Evolutionary conservation across 179 eudicot genomes (phyloP).

Genomic region (Spergularia azorica): DNA sequence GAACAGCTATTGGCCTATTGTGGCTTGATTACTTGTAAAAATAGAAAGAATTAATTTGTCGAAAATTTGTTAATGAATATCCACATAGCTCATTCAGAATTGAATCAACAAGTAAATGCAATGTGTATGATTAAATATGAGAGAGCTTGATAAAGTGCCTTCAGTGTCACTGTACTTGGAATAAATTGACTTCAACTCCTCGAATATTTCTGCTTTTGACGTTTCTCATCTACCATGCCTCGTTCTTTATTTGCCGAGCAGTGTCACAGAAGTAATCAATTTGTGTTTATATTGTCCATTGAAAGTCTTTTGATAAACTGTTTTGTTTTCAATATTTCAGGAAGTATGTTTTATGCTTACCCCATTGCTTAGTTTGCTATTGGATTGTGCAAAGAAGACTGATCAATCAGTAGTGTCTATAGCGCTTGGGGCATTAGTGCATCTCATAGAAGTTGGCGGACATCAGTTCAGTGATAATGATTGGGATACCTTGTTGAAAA

Average conservation of each 20-base stretch:
- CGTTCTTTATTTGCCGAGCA: background rate
- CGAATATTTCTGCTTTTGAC: background rate
- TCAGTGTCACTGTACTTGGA: background rate
- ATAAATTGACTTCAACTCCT: background rate
- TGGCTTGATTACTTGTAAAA: no score
- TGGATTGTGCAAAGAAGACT: conserved; percentile 94
- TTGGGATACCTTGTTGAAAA: conserved; percentile 93
- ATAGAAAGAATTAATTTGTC: no score
- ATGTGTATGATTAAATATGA: background rate
- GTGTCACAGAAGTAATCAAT: background rate
- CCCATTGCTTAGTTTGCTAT: conserved; percentile 78
- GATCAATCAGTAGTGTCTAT: conserved; percentile 96
- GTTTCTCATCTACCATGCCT: background rate
- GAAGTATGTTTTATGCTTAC: conserved; percentile 98
- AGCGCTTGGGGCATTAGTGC: conserved; percentile 93
- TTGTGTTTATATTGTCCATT: background rate
- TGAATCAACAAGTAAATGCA: background rate
- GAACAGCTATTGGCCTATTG: no score
- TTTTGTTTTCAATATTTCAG: conserved; percentile 38
- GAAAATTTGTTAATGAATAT: no score
- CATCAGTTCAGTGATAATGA: conserved; percentile 91
- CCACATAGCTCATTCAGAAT: background rate
- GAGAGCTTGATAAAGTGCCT: background rate
- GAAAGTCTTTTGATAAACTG: background rate
- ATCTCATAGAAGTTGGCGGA: conserved; percentile 98